Evolutionary conservation across 192 early-diverging fungal species (phyloP), one percentile per base, ranked within the genome.

Genomic region (Coemansia sp.): DNA sequence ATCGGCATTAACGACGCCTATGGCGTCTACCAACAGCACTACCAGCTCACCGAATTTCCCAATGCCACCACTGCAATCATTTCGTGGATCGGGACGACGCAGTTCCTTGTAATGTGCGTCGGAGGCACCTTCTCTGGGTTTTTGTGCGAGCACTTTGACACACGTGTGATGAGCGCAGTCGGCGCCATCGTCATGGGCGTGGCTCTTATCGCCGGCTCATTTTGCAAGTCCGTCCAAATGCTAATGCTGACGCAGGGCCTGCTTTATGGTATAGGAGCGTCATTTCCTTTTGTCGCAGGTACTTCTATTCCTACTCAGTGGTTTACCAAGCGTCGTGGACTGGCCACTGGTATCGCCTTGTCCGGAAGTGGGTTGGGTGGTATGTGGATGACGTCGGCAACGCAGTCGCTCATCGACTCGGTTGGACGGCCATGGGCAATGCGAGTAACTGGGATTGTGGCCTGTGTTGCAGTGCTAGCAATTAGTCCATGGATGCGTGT

Each of bases 381-480:
- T 11, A 81, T 85, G 82, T 79, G 76, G 84, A 82, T 85, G 80
- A 75, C 76, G 5, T 83, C 80, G 65, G 77, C 78, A 24, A 84
- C 74, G 2, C 77, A 72, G 67, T 64, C 77, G 22, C 59, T 86
- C 47, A 71, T 75, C 41, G 65, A 67, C 20, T 74, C 69, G 20
- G 56, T 80, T 32, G 85, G 85, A 5, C 66, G 79, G 38, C 75
- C 76, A n/a, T 86, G 85, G 85, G 75, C 85, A 3, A 75, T 86
- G 73, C 80, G 85, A 16, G 71, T 87, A 18, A 80, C 80, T 16
- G 86, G 84, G 0, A 75, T 85, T 20, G 64, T 85, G 1, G 35
- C 75, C 7, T 74, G 73, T 68, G 47, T 61, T 5, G 81, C 72
- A 4, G 70, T 85, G 11, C 65, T 85, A 18, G 67, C 74, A 4